Conservation (phyloP, 108 stramenopile species). For the Craspedostauros australis region DNA sequence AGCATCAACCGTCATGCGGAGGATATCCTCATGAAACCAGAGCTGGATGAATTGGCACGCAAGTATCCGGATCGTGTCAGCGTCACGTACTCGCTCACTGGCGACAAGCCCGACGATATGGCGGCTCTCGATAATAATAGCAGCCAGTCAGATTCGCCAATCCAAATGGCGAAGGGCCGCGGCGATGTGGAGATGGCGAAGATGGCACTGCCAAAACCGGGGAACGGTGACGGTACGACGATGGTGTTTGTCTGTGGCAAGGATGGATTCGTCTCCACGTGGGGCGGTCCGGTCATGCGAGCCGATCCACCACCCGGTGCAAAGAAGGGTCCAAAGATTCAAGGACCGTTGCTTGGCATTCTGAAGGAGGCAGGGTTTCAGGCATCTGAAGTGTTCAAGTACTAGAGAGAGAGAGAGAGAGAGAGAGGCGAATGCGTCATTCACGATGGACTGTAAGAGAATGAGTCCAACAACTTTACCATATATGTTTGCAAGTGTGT, state of each 20-base stretch:
- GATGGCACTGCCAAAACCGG: conserved; percentile 7
- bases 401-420: neutral
- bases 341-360: conserved; percentile 22
- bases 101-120: neutral
- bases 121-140: neutral
- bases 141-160: neutral
- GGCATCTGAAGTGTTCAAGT: neutral
- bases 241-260: conserved; percentile 30
- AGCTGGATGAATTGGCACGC: conserved; percentile 9
- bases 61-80: conserved; percentile 14
- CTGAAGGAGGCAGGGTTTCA: conserved; percentile 4
- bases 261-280: conserved; percentile 20
- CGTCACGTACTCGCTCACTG: conserved; percentile 23
- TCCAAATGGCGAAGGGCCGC: conserved; percentile 2
- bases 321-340: conserved; percentile 26
- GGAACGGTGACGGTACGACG: conserved; percentile 4
- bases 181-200: conserved; percentile 11
- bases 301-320: conserved; percentile 15
- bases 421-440: neutral
- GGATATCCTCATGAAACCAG: conserved; percentile 9
- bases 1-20: too few species aligned
- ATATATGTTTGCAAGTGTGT: too few species aligned
- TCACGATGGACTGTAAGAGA: too few species aligned
- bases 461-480: too few species aligned
- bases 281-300: conserved; percentile 21